phyloP scores from a whole-genome alignment of 805 yeast species.

The Peterozyma toletana region DNA sequence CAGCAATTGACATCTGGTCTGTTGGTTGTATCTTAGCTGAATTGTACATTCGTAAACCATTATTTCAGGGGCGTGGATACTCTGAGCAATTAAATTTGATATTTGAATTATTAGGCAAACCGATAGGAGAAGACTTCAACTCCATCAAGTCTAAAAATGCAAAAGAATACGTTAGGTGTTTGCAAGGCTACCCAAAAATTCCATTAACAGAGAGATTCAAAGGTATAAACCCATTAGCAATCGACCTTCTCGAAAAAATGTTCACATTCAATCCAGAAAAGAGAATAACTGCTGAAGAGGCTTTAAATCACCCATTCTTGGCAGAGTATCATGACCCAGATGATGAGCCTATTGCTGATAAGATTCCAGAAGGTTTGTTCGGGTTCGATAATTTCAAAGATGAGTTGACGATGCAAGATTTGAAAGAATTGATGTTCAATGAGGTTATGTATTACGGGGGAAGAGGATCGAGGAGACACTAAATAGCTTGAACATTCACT shows the following conservation, averaged over 20 bases:
- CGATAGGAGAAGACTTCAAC: constrained; percentile 64
- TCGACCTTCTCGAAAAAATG: constrained; percentile 64
- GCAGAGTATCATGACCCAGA: constrained; percentile 61
- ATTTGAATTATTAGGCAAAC: constrained; percentile 66
- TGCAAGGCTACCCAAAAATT: constrained; percentile 53
- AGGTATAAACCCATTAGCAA: constrained; percentile 36
- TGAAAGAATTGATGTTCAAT: constrained; percentile 44
- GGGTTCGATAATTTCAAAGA: constrained; percentile 48
- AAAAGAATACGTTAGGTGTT: constrained; percentile 64
- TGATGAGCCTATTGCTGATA: constrained; percentile 57
- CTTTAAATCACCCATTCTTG: constrained; percentile 79
- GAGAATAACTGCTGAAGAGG: constrained; percentile 78
- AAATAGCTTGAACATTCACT: too few species aligned
- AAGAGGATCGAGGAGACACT: too few species aligned
- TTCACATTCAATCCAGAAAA: constrained; percentile 77
- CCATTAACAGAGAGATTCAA: constrained; percentile 45
- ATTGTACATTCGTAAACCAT: constrained; percentile 50
- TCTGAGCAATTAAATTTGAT: constrained; percentile 61
- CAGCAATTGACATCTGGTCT: constrained; percentile 77
- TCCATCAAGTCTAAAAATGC: constrained; percentile 72
- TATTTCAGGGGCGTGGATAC: constrained; percentile 73
- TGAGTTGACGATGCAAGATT: constrained; percentile 39
- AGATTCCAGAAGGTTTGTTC: constrained; percentile 48
- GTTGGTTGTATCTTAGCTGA: constrained; percentile 77
- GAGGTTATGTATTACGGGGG: constrained; percentile 26